Percentiles rank a stretch among this genome's conserved stretches.
These are phyloP conservation scores for Datisca glomerata DNA, from an alignment of 306 rosid species.

Conservation along the genomic window DNA sequence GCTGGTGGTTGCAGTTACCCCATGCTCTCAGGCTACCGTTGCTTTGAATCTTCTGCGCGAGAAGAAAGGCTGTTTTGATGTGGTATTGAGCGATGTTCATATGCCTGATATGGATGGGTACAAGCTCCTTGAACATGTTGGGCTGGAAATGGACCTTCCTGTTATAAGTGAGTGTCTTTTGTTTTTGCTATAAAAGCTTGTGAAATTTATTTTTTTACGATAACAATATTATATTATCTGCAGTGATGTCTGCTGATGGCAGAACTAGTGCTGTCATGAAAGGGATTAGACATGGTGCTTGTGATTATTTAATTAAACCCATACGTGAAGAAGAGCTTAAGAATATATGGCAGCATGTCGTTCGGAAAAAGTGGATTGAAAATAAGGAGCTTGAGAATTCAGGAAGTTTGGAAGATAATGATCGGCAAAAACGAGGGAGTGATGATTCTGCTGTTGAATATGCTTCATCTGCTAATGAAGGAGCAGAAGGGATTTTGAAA, in stretches of 20 bases:
- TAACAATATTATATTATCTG: constrained; percentile 1
- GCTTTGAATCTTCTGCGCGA: constrained; percentile 41
- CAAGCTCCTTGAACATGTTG: constrained; percentile 32
- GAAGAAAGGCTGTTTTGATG: constrained; percentile 33
- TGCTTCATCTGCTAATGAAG: constrained; percentile 40
- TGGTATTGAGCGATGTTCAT: constrained; percentile 47
- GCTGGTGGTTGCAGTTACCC: constrained; percentile 27
- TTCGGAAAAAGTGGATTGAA: constrained; percentile 14
- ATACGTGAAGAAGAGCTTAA: background rate
- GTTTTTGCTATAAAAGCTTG: constrained; percentile 1
- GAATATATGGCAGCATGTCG: constrained; percentile 7
- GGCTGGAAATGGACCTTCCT: constrained; percentile 57
- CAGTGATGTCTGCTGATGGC: constrained; percentile 6
- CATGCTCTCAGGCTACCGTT: constrained; percentile 19
- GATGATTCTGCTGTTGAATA: constrained; percentile 33
- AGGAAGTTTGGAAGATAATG: constrained; percentile 44
- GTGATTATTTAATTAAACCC: constrained; percentile 3
- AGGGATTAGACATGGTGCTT: constrained; percentile 2
- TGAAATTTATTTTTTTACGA: constrained; percentile 23
- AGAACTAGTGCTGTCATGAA: constrained; percentile 3
- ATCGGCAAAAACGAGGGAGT: constrained; percentile 27
- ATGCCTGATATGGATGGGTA: constrained; percentile 56
- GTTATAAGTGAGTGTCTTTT: constrained; percentile 38
- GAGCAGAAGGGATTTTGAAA: constrained; percentile 32
- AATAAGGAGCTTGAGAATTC: constrained; percentile 42